Conservation (phyloP, 495 filamentous ascomycete species). For the Staphylotrichum tortipilum region DNA sequence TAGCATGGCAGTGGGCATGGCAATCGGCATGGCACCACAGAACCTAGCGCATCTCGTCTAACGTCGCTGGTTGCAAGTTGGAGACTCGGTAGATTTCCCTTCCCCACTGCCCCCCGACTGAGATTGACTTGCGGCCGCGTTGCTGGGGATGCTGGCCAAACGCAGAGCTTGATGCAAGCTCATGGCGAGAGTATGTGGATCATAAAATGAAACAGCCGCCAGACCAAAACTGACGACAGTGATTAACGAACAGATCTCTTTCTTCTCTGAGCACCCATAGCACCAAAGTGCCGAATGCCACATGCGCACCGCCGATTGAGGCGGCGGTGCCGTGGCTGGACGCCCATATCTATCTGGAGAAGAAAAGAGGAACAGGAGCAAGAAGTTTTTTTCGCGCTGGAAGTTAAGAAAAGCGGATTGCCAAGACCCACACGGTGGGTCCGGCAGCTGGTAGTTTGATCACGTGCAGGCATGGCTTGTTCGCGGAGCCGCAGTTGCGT, state of each 20-base stretch:
- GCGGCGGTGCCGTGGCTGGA: conserved; percentile 31
- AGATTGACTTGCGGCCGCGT: too few relatives aligned
- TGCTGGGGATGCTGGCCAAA: too few relatives aligned
- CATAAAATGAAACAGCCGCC: conserved; percentile 49
- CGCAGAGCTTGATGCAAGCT: too few relatives aligned
- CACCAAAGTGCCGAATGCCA: conserved; percentile 32
- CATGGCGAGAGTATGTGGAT: too few relatives aligned
- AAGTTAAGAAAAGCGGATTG: too few relatives aligned
- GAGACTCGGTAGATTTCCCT: too few relatives aligned
- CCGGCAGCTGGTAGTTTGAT: not conserved
- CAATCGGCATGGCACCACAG: too few relatives aligned
- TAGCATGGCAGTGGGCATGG: too few relatives aligned
- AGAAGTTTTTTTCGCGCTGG: conserved; percentile 17
- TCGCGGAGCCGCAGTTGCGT: not conserved
- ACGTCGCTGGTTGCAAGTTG: too few relatives aligned
- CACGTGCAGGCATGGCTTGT: not conserved
- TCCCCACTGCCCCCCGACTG: too few relatives aligned
- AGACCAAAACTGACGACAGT: conserved; percentile 43
- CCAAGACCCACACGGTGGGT: too few relatives aligned
- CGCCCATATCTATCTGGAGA: conserved; percentile 45
- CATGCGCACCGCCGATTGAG: conserved; percentile 28
- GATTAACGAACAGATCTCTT: conserved; percentile 55
- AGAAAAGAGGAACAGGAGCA: conserved; percentile 19
- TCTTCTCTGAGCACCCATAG: conserved; percentile 36
- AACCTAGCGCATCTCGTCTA: too few relatives aligned